These are phyloP conservation scores for Dorcoceras hygrometricum DNA, from an alignment of 257 asterid genomes.

Conservation along the genomic window DNA sequence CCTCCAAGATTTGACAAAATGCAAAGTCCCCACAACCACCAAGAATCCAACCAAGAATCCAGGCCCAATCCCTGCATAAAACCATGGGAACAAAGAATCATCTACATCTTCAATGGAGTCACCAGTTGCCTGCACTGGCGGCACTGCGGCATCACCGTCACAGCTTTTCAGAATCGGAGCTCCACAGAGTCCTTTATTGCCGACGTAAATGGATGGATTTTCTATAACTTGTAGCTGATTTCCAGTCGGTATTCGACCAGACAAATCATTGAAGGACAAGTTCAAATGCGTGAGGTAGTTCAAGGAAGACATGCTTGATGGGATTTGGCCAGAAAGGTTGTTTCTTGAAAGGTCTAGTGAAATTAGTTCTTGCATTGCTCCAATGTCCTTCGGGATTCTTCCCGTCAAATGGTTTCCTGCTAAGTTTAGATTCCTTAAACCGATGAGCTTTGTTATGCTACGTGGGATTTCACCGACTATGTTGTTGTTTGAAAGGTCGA, in stretches of 20 bases:
- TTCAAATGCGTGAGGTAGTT: neutral
- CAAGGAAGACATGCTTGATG: neutral
- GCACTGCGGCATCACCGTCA: neutral
- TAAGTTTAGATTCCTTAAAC: neutral
- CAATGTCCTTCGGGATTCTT: neutral
- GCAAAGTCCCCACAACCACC: neutral
- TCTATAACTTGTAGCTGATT: neutral
- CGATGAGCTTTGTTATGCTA: neutral
- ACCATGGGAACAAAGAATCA: neutral
- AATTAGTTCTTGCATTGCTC: neutral
- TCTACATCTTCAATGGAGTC: neutral
- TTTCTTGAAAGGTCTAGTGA: neutral
- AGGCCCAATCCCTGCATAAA: neutral
- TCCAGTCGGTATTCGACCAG: neutral
- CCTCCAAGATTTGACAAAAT: neutral
- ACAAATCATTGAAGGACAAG: neutral
- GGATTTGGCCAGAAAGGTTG: neutral
- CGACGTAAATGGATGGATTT: neutral
- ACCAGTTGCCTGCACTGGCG: neutral
- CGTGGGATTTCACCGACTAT: neutral
- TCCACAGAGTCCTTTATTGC: neutral
- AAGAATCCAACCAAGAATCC: neutral
- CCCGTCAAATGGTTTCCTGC: neutral
- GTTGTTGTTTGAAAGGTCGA: neutral
- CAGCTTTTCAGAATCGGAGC: neutral